Percentiles rank a stretch among this genome's conserved stretches.
These are phyloP conservation scores for Favolaschia claudopus DNA, from an alignment of 768 basidiomycete genomes.

Conservation along the genomic window DNA sequence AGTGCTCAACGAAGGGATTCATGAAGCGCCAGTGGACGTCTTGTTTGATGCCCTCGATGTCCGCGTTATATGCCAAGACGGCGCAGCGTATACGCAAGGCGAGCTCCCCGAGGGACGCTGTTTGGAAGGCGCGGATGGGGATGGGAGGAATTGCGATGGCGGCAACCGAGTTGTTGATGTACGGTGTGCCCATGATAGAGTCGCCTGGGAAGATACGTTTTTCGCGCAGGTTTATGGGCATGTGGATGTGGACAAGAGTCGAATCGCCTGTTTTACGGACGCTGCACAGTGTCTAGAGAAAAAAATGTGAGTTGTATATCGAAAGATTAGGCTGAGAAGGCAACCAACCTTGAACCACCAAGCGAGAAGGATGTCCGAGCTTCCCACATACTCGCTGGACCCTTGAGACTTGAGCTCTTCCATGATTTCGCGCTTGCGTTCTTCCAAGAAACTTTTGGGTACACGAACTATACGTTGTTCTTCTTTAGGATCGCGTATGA, in stretches of 20 bases:
- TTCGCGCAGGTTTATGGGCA: conserved; percentile 14
- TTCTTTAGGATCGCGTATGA: conserved; percentile 13
- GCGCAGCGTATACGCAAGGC: conserved; percentile 17
- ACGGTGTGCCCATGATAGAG: conserved; percentile 1
- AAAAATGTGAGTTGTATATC: background rate
- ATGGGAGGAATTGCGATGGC: background rate
- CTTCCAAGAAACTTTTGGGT: conserved; percentile 16
- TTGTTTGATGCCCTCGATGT: background rate
- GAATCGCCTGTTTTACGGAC: background rate
- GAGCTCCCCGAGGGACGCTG: background rate
- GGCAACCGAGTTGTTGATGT: conserved; percentile 13
- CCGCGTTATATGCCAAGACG: conserved; percentile 1
- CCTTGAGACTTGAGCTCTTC: conserved; percentile 7
- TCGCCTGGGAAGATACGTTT: conserved; percentile 4
- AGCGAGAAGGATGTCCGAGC: conserved; percentile 18
- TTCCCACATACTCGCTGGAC: conserved; percentile 21
- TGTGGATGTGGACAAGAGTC: conserved; percentile 12
- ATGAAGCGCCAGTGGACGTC: conserved; percentile 5
- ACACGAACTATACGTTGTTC: background rate
- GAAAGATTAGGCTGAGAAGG: background rate
- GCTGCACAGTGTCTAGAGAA: background rate
- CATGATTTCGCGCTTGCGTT: conserved; percentile 6
- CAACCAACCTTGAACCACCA: conserved; percentile 21
- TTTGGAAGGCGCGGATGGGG: background rate
- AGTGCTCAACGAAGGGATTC: background rate